Evolutionary conservation across 257 asterid genomes (phyloP), one percentile per base, ranked within the genome.

Genomic region (Nicotiana knightiana): DNA sequence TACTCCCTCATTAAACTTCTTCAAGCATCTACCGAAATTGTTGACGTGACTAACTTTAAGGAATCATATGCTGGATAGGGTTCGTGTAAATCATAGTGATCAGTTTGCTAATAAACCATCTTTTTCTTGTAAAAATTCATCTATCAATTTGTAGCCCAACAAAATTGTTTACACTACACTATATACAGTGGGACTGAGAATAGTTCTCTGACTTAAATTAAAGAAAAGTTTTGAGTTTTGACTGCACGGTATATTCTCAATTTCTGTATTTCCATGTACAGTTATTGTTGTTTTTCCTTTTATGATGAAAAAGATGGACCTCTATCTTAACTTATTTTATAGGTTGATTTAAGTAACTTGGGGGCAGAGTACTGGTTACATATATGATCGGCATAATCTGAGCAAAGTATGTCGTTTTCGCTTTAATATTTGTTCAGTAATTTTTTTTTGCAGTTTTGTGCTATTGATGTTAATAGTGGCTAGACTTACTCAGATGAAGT

Each of bases 321-420:
- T 48, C 26, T 12, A 21, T 73, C 43, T 46, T 24, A 13, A 46
- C 3, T 63, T 85, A 79, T 87, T 86, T 91, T 87, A 92, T 88
- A 96, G 99, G 98, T 93, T 96, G 90, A 88, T 91, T 94, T 98
- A 93, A 88, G 93, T 96, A 77, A 92, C 86, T 84, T 96, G 98
- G 99, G 62, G 75, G 97, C 82, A 86, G 89, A 89, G 91, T 73
- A 91, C 89, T 83, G 99, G 97, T 89, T 96, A 93, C 93, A 89
- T 89, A 83, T 96, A 94, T 84, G 94, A 92, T 92, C 92, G 89
- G 75, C 86, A 89, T 89, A 84, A 92, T 89, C 88, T 96, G 57
- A 92, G 91, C 88, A 89, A 86, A 78, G 99, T 96, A 87, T 82
- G 97, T 93, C 83, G 10, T 5, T 63, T 63, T 12, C 28, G 66